These are phyloP conservation scores for Malus sieversii DNA, from an alignment of 306 rosid genomes.

Conservation along the genomic window DNA sequence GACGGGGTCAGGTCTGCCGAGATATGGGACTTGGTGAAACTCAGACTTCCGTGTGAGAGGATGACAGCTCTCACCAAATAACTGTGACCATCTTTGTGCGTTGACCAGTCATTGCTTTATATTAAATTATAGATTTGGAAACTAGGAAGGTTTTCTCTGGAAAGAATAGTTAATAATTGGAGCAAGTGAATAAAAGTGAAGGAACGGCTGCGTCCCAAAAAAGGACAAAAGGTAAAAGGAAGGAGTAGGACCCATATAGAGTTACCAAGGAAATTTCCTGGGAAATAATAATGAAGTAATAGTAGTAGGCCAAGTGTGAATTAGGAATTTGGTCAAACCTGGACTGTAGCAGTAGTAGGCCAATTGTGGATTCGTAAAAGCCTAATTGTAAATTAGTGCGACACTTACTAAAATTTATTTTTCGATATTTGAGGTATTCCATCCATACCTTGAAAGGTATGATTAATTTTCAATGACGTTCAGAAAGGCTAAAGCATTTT, in stretches of 20 bases:
- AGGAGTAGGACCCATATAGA: neutral
- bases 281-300: too few species aligned
- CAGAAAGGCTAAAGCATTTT: rapidly evolving
- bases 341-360: neutral
- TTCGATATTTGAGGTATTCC: too few species aligned
- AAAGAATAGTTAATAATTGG: neutral
- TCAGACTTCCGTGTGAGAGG: neutral
- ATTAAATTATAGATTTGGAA: neutral
- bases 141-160: neutral
- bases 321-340: constrained; percentile 19
- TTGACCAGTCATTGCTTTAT: neutral
- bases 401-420: too few species aligned
- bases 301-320: neutral
- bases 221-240: neutral
- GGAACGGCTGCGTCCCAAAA: neutral
- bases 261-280: too few species aligned
- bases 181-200: neutral
- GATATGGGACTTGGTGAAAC: constrained; percentile 14
- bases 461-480: too few species aligned
- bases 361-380: neutral
- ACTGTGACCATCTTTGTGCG: neutral
- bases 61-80: neutral
- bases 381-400: neutral
- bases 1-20: constrained; percentile 12
- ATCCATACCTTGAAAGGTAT: too few species aligned